Conservation (phyloP, 1,139 yeast species). For the Pichia sp. region DNA sequence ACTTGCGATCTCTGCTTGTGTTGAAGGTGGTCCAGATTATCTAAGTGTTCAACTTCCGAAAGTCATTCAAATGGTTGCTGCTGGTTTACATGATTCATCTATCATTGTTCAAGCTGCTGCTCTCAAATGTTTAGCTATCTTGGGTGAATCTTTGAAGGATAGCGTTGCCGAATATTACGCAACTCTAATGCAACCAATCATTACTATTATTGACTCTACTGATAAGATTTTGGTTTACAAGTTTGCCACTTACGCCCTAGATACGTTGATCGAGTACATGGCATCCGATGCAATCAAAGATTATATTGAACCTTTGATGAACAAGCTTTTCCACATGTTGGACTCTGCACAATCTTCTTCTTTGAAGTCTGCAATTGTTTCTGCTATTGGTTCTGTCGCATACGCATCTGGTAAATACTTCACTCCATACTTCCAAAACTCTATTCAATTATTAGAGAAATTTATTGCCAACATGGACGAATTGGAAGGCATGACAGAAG, state of each 20-base stretch:
- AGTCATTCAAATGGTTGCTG: conserved; percentile 65
- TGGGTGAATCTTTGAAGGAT: conserved; percentile 83
- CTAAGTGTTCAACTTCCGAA: conserved; percentile 70
- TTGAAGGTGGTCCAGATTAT: conserved; percentile 93
- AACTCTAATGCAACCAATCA: conserved; percentile 77
- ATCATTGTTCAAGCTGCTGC: conserved; percentile 82
- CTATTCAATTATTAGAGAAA: conserved; percentile 77
- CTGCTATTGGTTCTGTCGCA: conserved; percentile 96
- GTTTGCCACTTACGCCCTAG: conserved; percentile 87
- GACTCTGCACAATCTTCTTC: conserved; percentile 59
- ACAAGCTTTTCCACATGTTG: conserved; percentile 80
- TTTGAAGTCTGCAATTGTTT: conserved; percentile 82
- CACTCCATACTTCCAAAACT: conserved; percentile 77
- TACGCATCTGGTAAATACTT: conserved; percentile 89
- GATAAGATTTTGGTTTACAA: conserved; percentile 81
- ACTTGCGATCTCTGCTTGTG: conserved; percentile 75
- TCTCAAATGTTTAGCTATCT: conserved; percentile 69
- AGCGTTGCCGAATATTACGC: conserved; percentile 79
- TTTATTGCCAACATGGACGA: conserved; percentile 62
- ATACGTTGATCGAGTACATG: conserved; percentile 88
- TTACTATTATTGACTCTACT: conserved; percentile 81
- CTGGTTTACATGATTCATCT: conserved; percentile 74
- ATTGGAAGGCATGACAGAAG: conserved; percentile 70
- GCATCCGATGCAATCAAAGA: conserved; percentile 77
- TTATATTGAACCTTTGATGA: conserved; percentile 85